Evolutionary conservation across 2,329 filamentous ascomycete species (phyloP).

Genomic region (Colletotrichum sp.): DNA sequence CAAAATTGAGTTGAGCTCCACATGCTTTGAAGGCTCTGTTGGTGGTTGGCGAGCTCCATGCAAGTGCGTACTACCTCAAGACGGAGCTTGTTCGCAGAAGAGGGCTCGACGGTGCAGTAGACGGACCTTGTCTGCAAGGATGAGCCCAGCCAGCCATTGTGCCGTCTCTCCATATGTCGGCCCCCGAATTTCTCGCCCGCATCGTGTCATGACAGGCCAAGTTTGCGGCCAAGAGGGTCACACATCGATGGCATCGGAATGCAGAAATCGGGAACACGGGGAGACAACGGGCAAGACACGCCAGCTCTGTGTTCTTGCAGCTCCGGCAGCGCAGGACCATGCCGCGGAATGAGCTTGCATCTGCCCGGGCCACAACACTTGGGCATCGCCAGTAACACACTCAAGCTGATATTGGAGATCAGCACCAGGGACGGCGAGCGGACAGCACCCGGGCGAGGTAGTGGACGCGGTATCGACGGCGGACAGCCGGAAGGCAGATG

Average conservation of each 20-base stretch:
- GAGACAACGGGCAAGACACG: background rate
- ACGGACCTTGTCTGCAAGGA: conserved; percentile 1
- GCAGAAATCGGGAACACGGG: background rate
- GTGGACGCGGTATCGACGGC: conserved; percentile 5
- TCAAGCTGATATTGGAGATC: conserved; percentile 2
- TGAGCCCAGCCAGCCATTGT: background rate
- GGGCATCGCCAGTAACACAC: background rate
- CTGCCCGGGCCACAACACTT: background rate
- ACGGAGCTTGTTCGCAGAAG: conserved; percentile 10
- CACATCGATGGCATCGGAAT: background rate
- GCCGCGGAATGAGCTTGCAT: background rate
- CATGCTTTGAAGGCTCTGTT: background rate
- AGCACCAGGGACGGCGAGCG: background rate
- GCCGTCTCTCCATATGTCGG: conserved; percentile 6
- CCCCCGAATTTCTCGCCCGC: background rate
- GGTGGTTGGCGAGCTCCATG: conserved; percentile 8
- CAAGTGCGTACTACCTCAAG: conserved; percentile 4
- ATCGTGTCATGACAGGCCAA: conserved; percentile 4
- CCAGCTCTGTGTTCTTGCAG: background rate
- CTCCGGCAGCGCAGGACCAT: background rate
- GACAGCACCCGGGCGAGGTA: background rate
- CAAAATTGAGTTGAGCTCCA: background rate
- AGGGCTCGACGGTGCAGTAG: background rate
- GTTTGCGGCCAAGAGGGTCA: conserved; percentile 1
- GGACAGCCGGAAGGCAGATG: conserved; percentile 12